These are phyloP conservation scores for Vitis hybrid DNA, from an alignment of 177 flowering plant species.

Conservation along the genomic window DNA sequence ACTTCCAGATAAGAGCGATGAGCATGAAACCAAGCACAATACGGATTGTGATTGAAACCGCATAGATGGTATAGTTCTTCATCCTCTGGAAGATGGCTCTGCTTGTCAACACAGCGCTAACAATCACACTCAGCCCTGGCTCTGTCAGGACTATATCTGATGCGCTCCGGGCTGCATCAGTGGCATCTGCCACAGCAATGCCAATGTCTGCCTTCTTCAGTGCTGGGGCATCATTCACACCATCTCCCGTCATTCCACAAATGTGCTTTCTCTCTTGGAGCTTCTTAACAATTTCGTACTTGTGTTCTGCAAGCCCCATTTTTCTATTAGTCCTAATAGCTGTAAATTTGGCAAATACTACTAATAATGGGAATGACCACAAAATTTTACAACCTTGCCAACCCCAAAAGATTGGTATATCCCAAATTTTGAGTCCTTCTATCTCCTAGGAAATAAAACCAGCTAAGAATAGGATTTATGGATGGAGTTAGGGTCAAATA, in stretches of 20 bases:
- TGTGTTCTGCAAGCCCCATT: slow-evolving; percentile 56
- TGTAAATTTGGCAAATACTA: too few species aligned
- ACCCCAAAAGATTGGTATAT: too few species aligned
- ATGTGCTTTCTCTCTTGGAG: slow-evolving; percentile 84
- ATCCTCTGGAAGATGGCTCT: slow-evolving; percentile 92
- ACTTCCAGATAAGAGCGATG: slow-evolving; percentile 76
- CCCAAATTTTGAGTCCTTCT: too few species aligned
- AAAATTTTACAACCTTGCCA: too few species aligned
- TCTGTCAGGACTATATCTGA: slow-evolving; percentile 88
- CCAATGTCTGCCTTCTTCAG: slow-evolving; percentile 85
- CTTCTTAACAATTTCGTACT: slow-evolving; percentile 82
- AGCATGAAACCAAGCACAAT: slow-evolving; percentile 84
- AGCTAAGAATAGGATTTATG: too few species aligned
- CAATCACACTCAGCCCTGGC: slow-evolving; percentile 80
- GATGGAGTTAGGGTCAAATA: too few species aligned
- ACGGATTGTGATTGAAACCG: slow-evolving; percentile 93
- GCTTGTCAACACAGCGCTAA: slow-evolving; percentile 87
- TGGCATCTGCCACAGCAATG: slow-evolving; percentile 90
- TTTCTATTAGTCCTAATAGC: too few species aligned
- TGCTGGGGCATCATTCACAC: slow-evolving; percentile 90
- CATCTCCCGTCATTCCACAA: slow-evolving; percentile 92
- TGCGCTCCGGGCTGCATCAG: slow-evolving; percentile 84
- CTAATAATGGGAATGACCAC: too few species aligned
- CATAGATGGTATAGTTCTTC: slow-evolving; percentile 94
- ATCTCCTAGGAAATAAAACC: too few species aligned